Evolutionary conservation across 2,329 filamentous ascomycete species (phyloP), one percentile per base, ranked within the genome.

Genomic region (Helotiales sp.): DNA sequence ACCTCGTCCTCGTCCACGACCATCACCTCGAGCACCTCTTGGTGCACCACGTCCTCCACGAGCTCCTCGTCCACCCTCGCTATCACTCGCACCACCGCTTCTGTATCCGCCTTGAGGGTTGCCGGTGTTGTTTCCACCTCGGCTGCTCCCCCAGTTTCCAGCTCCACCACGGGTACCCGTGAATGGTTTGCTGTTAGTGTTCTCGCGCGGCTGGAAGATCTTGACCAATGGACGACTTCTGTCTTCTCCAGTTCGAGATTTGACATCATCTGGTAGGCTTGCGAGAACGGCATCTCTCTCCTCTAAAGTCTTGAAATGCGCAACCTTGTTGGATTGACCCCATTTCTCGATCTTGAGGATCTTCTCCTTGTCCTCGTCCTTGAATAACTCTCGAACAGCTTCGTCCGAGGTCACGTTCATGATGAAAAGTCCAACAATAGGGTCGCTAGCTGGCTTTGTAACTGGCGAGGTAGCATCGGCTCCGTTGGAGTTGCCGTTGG

Each of bases 381-480:
- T 84, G 77, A 99, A 95, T 26, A 97, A 84, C 37, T 92, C 89
- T 65, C 91, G 90, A 43, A 93, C 91, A 68, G 94, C 92, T 34
- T 97, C 92, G 71, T 95, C 92, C 63, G 87, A 91, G 74, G 89
- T 92, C 24, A 94, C 89, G 75, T 94, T 94, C 82, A 92, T 92
- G 68, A 99, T 89, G 79, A 97, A 99, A 22, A 99, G 86, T 58
- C 92, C 95, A 75, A 93, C 90, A 73, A 91, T 93, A 72, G 86
- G 88, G 75, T 93, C 86, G 75, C 82, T 86, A 20, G 66, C n/a
- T 20, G 85, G 81, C 77, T 92, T 90, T 30, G 85, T 81, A 6
- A 86, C 85, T 17, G 87, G 85, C 1, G 87, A 87, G n/a, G 84
- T 80, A 2, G 82, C 80, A 13, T 85, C 80, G 49, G 84, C 78